Base-by-base conservation (phyloP, 805 yeast genomes). In the Saccharomyces kudriavzevii region DNA sequence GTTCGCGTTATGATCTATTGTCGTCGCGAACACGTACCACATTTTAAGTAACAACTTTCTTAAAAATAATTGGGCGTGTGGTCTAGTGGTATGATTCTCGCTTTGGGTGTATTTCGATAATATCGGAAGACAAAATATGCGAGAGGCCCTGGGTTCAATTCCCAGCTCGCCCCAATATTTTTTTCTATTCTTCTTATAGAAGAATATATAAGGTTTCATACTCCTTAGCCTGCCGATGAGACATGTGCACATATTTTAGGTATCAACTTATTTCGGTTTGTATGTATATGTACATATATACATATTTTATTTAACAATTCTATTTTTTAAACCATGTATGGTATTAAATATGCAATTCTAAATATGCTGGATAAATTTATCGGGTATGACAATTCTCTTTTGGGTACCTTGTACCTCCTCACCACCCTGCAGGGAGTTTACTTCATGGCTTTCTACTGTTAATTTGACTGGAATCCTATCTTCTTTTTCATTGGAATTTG, bases 121-220 rank as follows among this genome's bases (percentile, higher is more conserved):
- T 1, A 35, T 10, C 2, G 43, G 13, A 9, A 17, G 48, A 50
- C 59, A 58, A 64, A 61, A 60, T 58, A 64, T 77, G 80, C 77
- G 80, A 76, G 80, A 77, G 80, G 81, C 79, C 81, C 81, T 74
- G 81, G 81, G 80, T 77, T 77, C 80, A 76, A 77, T 76, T 77
- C 80, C 80, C 81, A 74, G 80, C 67, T 61, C 67, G 72, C 71
- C 72, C 72, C 71, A 27, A 27, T 27, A 27, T 8, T 35, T 17
- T 35, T 35, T n/a, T n/a, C n/a, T n/a, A n/a, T n/a, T n/a, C n/a
- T n/a, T n/a, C n/a, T n/a, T n/a, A n/a, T n/a, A n/a, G n/a, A n/a
- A n/a, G n/a, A n/a, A n/a, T n/a, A n/a, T n/a, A n/a, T n/a, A n/a
- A n/a, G n/a, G n/a, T n/a, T n/a, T n/a, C n/a, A n/a, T n/a, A n/a